Percentiles rank a stretch among this genome's conserved stretches.
phyloP scores from a whole-genome alignment of 2,329 filamentous ascomycete species.

The Thelonectria rubi region DNA sequence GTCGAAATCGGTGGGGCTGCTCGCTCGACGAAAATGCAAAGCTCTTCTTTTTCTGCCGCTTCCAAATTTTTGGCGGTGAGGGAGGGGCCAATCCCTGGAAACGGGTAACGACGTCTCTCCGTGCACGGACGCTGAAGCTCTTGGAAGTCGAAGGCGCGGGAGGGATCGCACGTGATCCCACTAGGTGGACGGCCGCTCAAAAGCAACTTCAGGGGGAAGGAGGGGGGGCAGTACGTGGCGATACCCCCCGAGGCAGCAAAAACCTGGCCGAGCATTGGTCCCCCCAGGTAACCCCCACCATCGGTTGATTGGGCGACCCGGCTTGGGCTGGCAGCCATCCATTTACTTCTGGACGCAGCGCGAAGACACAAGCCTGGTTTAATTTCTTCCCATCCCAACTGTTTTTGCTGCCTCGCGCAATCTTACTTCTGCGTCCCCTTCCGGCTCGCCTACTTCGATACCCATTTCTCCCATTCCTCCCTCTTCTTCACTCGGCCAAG shows the following conservation, averaged over 20 bases:
- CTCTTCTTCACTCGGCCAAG: conserved; percentile 18
- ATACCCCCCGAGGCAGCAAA: conserved; percentile 28
- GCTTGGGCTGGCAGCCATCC: conserved; percentile 29
- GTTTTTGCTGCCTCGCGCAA: conserved; percentile 33
- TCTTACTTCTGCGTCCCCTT: conserved; percentile 25
- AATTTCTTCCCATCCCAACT: conserved; percentile 44
- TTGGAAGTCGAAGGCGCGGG: background rate
- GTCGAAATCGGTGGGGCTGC: conserved; percentile 32
- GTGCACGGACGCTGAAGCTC: too few relatives aligned
- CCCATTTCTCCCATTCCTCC: conserved; percentile 12
- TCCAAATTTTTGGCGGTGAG: conserved; percentile 47
- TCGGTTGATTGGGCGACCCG: conserved; percentile 46
- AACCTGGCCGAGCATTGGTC: conserved; percentile 27
- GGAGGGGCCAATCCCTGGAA: background rate
- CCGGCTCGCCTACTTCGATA: conserved; percentile 17
- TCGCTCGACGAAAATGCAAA: conserved; percentile 26
- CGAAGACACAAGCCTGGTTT: conserved; percentile 35
- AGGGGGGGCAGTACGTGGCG: conserved; percentile 27
- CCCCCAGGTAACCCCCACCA: conserved; percentile 41
- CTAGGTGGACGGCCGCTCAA: conserved; percentile 12
- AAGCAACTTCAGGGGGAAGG: conserved; percentile 27
- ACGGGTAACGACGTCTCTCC: too few relatives aligned
- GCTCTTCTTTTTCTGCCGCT: conserved; percentile 46
- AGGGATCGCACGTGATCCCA: conserved; percentile 31
- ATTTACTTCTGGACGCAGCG: conserved; percentile 39